phyloP scores from a whole-genome alignment of 106 monocot species.

The Allium sativum region DNA sequence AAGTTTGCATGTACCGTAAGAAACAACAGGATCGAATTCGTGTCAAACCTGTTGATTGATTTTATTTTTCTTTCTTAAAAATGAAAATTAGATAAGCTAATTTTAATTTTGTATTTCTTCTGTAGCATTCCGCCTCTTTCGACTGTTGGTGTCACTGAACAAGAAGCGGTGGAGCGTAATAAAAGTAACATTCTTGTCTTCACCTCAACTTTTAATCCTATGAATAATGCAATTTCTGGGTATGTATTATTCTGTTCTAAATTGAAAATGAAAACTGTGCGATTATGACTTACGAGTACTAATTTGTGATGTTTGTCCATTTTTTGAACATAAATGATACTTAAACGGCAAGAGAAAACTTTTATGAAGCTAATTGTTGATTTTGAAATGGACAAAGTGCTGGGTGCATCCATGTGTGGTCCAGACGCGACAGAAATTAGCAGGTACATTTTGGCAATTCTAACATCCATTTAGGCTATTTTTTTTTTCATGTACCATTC shows the following conservation, averaged over 20 bases:
- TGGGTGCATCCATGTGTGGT: constrained; percentile 99
- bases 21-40: too few species aligned
- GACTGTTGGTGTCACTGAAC: constrained; percentile 87
- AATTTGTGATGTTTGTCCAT: too few species aligned
- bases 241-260: constrained; percentile 31
- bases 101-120: constrained; percentile 1
- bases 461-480: too few species aligned
- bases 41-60: too few species aligned
- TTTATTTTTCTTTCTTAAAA: too few species aligned
- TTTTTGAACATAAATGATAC: too few species aligned
- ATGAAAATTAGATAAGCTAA: neutral
- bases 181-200: constrained; percentile 69
- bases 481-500: too few species aligned
- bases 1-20: too few species aligned
- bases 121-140: constrained; percentile 90
- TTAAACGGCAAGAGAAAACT: constrained; percentile 82
- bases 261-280: too few species aligned
- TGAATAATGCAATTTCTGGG: constrained; percentile 95
- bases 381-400: constrained; percentile 71
- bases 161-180: constrained; percentile 67
- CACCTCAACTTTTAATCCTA: constrained; percentile 86
- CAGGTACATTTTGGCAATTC: constrained; percentile 70
- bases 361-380: constrained; percentile 97
- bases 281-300: too few species aligned
- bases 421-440: constrained; percentile 98